Conservation (phyloP, 208 protist genomes). For the Leishmania turanica region DNA sequence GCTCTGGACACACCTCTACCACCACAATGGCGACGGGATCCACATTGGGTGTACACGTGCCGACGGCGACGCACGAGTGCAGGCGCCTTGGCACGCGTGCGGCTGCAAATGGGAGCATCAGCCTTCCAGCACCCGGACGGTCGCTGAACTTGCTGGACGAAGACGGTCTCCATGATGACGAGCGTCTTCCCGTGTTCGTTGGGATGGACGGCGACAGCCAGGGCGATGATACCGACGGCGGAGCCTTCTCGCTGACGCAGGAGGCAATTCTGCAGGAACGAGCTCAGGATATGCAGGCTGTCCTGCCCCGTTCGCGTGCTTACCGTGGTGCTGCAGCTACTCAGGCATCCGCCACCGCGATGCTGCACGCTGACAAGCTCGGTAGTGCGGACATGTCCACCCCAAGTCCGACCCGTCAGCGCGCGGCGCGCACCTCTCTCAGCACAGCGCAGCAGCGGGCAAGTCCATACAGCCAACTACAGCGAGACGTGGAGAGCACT, state of each 20-base stretch:
- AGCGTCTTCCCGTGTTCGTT: constrained; percentile 23
- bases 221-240: not conserved
- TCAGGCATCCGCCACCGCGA: not conserved
- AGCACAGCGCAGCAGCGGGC: constrained; percentile 1
- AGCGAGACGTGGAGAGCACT: constrained; percentile 19
- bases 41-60: not conserved
- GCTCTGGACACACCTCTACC: not conserved
- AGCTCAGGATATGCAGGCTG: constrained; percentile 14
- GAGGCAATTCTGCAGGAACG: constrained; percentile 35
- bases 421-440: constrained; percentile 4
- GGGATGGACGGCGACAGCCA: not conserved
- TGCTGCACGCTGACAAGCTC: not conserved
- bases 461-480: constrained; percentile 37
- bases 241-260: constrained; percentile 33
- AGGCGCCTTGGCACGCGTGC: constrained; percentile 16
- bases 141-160: constrained; percentile 38
- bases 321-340: constrained; percentile 2
- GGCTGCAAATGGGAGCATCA: constrained; percentile 18
- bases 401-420: constrained; percentile 7
- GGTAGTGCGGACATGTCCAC: not conserved
- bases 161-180: constrained; percentile 32
- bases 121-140: constrained; percentile 15
- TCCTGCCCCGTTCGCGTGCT: constrained; percentile 16
- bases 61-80: constrained; percentile 13
- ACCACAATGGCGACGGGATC: not conserved